phyloP scores from a whole-genome alignment of 306 rosid species.

The Coriaria nepalensis region DNA sequence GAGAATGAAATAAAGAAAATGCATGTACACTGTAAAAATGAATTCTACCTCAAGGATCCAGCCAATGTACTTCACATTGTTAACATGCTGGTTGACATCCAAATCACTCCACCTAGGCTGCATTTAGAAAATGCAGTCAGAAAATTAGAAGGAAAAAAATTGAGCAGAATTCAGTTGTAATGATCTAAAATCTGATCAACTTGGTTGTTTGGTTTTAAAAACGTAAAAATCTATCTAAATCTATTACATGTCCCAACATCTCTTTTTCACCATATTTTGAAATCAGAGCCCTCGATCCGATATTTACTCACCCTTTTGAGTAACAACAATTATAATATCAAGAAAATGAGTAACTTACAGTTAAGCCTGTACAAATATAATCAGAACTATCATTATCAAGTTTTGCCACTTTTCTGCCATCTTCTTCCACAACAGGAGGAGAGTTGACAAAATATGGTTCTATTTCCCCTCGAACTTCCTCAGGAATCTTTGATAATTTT shows the following conservation, averaged over 20 bases:
- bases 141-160: slow-evolving; percentile 3
- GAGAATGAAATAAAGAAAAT: too few species aligned
- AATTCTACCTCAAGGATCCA: slow-evolving; percentile 88
- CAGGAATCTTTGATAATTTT: slow-evolving; percentile 74
- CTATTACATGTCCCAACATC: too few species aligned
- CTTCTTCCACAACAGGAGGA: slow-evolving; percentile 75
- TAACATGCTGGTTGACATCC: slow-evolving; percentile 93
- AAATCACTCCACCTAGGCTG: slow-evolving; percentile 95
- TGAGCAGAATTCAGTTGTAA: too few species aligned
- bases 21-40: neutral
- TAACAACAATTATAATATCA: too few species aligned
- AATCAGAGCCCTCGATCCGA: too few species aligned
- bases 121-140: slow-evolving; percentile 7
- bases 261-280: too few species aligned
- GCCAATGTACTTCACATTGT: slow-evolving; percentile 98
- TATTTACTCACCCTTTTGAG: too few species aligned
- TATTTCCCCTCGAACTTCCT: slow-evolving; percentile 81
- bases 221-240: too few species aligned
- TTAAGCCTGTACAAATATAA: slow-evolving; percentile 47
- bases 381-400: slow-evolving; percentile 63
- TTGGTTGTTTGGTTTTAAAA: too few species aligned
- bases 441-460: slow-evolving; percentile 52
- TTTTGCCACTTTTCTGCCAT: slow-evolving; percentile 59
- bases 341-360: slow-evolving; percentile 37
- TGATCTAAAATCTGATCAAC: too few species aligned